Evolutionary conservation across 495 filamentous ascomycete genomes (phyloP), one percentile per base, ranked within the genome.

Genomic region (Penicillium coffeae): DNA sequence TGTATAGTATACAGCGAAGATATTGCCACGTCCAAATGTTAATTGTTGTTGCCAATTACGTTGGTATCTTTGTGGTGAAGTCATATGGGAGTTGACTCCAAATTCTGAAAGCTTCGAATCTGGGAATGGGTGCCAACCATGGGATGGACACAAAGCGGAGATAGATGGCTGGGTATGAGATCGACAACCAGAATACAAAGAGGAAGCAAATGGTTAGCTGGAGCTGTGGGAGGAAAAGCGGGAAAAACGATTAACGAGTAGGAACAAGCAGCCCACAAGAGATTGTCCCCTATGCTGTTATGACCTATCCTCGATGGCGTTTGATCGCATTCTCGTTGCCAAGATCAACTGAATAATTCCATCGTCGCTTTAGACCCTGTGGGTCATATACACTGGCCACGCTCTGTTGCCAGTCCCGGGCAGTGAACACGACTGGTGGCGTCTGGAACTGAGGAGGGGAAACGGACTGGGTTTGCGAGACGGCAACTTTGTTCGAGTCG

Each of bases 391-490:
- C 88, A 58, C 83, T 89, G 12, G 94, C 91, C 55, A 98, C 91
- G 37, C 84, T 89, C 58, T 95, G 88, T 65, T 95, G 91, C 93
- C 93, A 98, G 81, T 96, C 95, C 50, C 86, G 85, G 9, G 93
- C 89, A 10, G 89, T 95, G 47, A 98, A 88, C 53, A 94, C 85
- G 13, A 83, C 76, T 7, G 75, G 78, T 13, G 80, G 71, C 10
- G 75, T 65, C 25, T 73, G 73, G 47, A 82, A 81, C 38, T 81
- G 74, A 19, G 76, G 73, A 20, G 79, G 75, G 6, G 77, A 68
- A 15, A 85, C 62, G 1, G 74, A 66, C 30, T 82, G 83, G 21
- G 62, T 45, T 22, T 60, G 56, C 3, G 66, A 45, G 63, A 72
- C 47, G 1, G 65, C 36, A 18, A 66, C 51, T 43, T 70, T 74